These are phyloP conservation scores for Lactifluus echinatus DNA, from an alignment of 768 basidiomycete species.

Conservation along the genomic window DNA sequence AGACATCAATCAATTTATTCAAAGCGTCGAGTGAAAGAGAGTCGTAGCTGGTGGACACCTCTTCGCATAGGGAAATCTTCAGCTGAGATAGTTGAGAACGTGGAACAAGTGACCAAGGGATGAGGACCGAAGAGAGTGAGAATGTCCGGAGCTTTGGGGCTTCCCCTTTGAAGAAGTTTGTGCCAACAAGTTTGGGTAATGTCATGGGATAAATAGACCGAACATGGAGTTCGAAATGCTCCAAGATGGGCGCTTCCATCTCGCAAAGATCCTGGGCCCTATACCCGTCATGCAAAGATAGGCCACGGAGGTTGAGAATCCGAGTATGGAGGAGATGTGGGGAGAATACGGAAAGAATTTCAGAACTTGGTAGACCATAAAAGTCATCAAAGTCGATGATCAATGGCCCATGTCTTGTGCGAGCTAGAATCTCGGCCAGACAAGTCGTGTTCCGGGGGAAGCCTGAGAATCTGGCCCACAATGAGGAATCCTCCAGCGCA, in stretches of 20 bases:
- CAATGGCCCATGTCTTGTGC: background rate
- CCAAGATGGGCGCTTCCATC: background rate
- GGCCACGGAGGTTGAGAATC: background rate
- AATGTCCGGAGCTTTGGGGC: constrained; percentile 1
- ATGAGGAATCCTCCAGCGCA: constrained; percentile 5
- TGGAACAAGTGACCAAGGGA: constrained; percentile 4
- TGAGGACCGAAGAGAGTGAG: background rate
- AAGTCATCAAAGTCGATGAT: background rate
- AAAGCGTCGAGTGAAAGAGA: background rate
- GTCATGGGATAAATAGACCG: background rate
- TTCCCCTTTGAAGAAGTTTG: background rate
- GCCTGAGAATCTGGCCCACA: constrained; percentile 5
- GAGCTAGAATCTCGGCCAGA: constrained; percentile 2
- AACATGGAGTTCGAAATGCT: constrained; percentile 1
- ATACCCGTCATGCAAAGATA: background rate
- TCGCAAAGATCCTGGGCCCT: background rate
- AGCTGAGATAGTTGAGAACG: constrained; percentile 2
- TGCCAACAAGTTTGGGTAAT: background rate
- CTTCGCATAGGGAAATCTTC: background rate
- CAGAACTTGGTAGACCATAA: background rate
- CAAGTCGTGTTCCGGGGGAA: background rate
- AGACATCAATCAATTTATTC: background rate
- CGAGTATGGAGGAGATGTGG: constrained; percentile 4
- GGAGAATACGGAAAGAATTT: background rate
- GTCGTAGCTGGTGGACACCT: background rate